phyloP scores from a whole-genome alignment of 2,329 filamentous ascomycete species.

The Ceratocystis alfenasii region DNA sequence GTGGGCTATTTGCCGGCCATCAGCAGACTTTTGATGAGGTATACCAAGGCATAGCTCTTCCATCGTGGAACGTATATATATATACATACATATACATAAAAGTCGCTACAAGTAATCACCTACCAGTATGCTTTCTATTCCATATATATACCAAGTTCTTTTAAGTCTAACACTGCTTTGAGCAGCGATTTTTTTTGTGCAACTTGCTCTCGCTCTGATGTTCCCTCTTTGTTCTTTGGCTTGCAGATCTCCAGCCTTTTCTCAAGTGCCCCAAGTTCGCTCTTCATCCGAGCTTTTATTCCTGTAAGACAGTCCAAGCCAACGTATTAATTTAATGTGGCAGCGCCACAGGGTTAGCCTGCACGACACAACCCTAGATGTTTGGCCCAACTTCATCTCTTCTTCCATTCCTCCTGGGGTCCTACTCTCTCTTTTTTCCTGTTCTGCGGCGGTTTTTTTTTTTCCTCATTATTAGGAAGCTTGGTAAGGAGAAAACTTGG shows the following conservation, averaged over 20 bases:
- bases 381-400: slow-evolving; percentile 3
- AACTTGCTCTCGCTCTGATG: neutral
- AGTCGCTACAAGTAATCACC: no score
- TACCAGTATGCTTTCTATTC: no score
- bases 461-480: no score
- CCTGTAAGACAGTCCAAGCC: neutral
- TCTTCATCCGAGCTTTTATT: slow-evolving; percentile 5
- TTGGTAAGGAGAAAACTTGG: no score
- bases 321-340: neutral
- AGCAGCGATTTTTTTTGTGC: no score
- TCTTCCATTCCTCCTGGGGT: neutral
- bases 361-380: neutral
- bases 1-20: slow-evolving; percentile 60
- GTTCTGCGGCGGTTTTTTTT: no score
- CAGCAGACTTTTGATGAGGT: neutral
- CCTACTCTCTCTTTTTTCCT: neutral
- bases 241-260: neutral
- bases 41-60: neutral
- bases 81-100: neutral
- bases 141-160: no score
- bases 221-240: neutral
- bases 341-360: slow-evolving; percentile 6
- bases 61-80: neutral
- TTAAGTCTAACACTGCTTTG: no score
- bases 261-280: neutral